These are phyloP conservation scores for Yarrowia hollandica DNA, from an alignment of 805 yeast genomes.

Conservation along the genomic window DNA sequence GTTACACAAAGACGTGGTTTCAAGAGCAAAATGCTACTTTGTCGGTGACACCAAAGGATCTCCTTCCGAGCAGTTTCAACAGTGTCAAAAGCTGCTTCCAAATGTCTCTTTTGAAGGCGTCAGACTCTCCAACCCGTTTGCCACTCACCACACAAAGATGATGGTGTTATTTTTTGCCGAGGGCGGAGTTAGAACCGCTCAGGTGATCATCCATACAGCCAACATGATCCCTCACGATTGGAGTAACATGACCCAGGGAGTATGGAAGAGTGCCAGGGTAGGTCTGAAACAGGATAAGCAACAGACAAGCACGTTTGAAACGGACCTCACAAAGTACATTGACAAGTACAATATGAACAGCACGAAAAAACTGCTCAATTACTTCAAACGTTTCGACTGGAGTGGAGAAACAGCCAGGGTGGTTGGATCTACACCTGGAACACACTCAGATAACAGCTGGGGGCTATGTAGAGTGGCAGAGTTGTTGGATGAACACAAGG, in stretches of 20 bases:
- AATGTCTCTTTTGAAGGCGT: conserved; percentile 34
- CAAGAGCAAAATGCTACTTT: conserved; percentile 33
- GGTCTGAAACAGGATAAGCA: neutral
- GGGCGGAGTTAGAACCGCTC: conserved; percentile 24
- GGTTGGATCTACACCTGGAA: conserved; percentile 41
- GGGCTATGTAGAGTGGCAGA: neutral
- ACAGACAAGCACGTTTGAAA: conserved; percentile 32
- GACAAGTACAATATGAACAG: conserved; percentile 33
- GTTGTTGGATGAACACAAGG: neutral
- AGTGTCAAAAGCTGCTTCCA: too few relatives aligned
- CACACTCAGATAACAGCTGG: conserved; percentile 13
- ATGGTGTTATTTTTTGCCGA: conserved; percentile 38
- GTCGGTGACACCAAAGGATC: conserved; percentile 35
- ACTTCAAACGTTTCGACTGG: conserved; percentile 37
- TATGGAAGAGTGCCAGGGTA: conserved; percentile 34
- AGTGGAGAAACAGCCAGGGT: conserved; percentile 35
- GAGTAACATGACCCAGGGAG: conserved; percentile 40
- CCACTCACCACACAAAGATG: conserved; percentile 41
- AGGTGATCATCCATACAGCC: conserved; percentile 41
- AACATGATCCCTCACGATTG: conserved; percentile 41
- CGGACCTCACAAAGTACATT: conserved; percentile 37
- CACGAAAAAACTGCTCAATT: conserved; percentile 30
- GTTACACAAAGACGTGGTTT: conserved; percentile 31
- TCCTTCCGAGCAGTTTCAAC: too few relatives aligned
- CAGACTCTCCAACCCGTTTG: conserved; percentile 34